Evolutionary conservation across 108 stramenopile genomes (phyloP).

Genomic region (Skeletonema grethae): DNA sequence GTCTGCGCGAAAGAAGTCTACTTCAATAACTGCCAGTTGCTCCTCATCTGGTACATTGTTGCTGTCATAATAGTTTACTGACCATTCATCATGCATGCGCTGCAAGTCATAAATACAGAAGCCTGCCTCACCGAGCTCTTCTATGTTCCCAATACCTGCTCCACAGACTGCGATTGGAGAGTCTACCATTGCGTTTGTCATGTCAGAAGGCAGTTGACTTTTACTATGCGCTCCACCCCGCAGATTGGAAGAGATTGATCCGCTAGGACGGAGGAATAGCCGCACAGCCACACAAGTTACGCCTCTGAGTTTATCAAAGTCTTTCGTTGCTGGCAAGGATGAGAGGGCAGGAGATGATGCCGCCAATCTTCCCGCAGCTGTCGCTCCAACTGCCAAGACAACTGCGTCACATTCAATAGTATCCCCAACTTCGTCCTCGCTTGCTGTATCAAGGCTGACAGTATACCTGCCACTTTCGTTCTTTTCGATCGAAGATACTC

Average conservation of each 20-base stretch:
- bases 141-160: conserved; percentile 60
- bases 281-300: conserved; percentile 84
- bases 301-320: conserved; percentile 73
- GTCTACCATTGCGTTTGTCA: conserved; percentile 70
- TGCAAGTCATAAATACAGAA: conserved; percentile 88
- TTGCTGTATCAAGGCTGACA: conserved; percentile 18
- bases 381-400: conserved; percentile 80
- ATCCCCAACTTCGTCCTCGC: conserved; percentile 31
- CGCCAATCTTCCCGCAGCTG: conserved; percentile 52
- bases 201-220: conserved; percentile 42
- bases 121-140: conserved; percentile 72
- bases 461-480: conserved; percentile 21
- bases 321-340: conserved; percentile 36
- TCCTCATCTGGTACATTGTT: conserved; percentile 5
- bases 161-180: conserved; percentile 82
- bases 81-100: conserved; percentile 72
- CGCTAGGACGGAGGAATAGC: conserved; percentile 57
- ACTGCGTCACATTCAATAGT: conserved; percentile 68
- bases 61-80: conserved; percentile 19
- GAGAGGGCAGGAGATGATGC: conserved; percentile 55
- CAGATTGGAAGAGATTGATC: conserved; percentile 21
- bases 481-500: conserved; percentile 58
- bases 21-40: conserved; percentile 63
- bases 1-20: conserved; percentile 86
- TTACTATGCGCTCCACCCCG: conserved; percentile 40